Evolutionary conservation across 805 yeast genomes (phyloP).

Genomic region (Starmera pachycereana): DNA sequence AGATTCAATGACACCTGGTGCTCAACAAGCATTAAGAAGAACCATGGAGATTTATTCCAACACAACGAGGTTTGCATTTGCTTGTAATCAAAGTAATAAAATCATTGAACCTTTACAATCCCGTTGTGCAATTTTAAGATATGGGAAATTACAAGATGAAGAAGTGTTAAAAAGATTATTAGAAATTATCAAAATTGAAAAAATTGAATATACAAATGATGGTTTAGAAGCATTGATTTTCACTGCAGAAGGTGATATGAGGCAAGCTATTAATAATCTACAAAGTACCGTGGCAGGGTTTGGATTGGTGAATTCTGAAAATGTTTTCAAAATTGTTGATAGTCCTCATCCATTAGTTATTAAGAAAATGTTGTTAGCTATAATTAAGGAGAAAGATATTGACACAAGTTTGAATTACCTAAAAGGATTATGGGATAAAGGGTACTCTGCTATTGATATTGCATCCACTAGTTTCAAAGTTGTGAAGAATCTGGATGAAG

Average conservation of each 20-base stretch:
- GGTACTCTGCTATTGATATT: slow-evolving; percentile 89
- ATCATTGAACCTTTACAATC: slow-evolving; percentile 95
- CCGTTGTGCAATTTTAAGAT: slow-evolving; percentile 90
- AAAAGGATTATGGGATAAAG: slow-evolving; percentile 72
- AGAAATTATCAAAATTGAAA: slow-evolving; percentile 59
- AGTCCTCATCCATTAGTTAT: slow-evolving; percentile 91
- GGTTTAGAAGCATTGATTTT: slow-evolving; percentile 89
- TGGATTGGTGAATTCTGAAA: slow-evolving; percentile 80
- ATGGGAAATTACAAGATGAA: slow-evolving; percentile 69
- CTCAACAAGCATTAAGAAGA: slow-evolving; percentile 90
- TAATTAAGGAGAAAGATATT: slow-evolving; percentile 33
- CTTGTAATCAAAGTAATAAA: slow-evolving; percentile 89
- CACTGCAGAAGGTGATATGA: slow-evolving; percentile 97
- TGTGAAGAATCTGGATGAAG: slow-evolving; percentile 59
- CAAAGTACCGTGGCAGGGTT: slow-evolving; percentile 94
- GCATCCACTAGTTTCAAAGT: slow-evolving; percentile 87
- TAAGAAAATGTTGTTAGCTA: slow-evolving; percentile 51
- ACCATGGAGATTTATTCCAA: slow-evolving; percentile 95
- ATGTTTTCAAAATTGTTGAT: slow-evolving; percentile 92
- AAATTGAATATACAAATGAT: slow-evolving; percentile 72
- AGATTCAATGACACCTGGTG: slow-evolving; percentile 95
- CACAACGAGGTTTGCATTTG: slow-evolving; percentile 96
- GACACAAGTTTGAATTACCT: slow-evolving; percentile 60
- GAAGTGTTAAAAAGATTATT: slow-evolving; percentile 72
- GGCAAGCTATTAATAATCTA: slow-evolving; percentile 91